Base-by-base conservation (phyloP, 1,284 basidiomycete species). In the Chalciporus sp. region DNA sequence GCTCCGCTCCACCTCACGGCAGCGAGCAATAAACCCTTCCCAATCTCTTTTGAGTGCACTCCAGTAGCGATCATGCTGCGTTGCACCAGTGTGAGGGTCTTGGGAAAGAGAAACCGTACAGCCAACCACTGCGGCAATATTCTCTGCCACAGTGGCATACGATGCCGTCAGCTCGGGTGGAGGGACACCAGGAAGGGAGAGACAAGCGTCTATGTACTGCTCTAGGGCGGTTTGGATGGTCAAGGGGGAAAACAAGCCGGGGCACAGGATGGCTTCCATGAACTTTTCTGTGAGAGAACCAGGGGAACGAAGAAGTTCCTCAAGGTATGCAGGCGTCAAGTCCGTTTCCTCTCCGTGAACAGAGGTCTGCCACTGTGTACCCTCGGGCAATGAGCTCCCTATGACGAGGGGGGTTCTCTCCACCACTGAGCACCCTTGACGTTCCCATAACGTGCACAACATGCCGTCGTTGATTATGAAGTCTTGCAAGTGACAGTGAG, bases 1-100 rank as follows among this genome's bases (percentile, higher is more conserved):
- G 60, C 85, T 85, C 45, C 90, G 85, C 71, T 96, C 93, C 12
- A 94, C 78, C 62, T 95, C 92, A 53, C 91, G 84, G 62, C 92
- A 93, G 41, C 92, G 82, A 12, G 94, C 89, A 58, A 95, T 85
- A 65, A 96, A 92, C 2, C 94, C 92, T 64, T 96, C 90, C 93
- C 94, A 97, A 63, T 97, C 93, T 39, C 90, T 77, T 69, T 93
- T 95, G 58, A 95, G 73, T 0, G 87, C 85, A 62, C 84, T 88
- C 83, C 90, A 89, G 68, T 92, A 95, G 50, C 85, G 85, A 46
- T 85, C 84, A 61, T 94, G 80, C 56, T 90, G 84, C 37, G 85
- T 78, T 19, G 87, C 86, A 10, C 94, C 94, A 0, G 91, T 94
- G 57, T 86, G 84, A 0, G 85, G 78, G 64, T 92, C 90, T 37